Conservation (phyloP, 2,329 filamentous ascomycete species). For the Shiraia sp. region DNA sequence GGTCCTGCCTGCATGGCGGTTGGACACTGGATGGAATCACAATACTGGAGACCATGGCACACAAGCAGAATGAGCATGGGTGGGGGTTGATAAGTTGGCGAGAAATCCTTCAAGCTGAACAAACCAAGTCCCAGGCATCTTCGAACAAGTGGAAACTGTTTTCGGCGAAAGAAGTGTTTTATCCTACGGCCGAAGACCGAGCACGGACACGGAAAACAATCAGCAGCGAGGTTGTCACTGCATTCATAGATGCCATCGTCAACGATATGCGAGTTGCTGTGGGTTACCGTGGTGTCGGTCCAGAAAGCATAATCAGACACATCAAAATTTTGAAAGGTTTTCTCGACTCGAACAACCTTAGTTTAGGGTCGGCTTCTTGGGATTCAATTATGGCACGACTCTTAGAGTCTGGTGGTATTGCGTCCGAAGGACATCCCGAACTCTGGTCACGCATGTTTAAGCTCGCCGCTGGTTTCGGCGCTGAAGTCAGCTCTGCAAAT, state of each 20-base stretch:
- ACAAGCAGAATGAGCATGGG: constrained; percentile 18
- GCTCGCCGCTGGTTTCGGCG: constrained; percentile 47
- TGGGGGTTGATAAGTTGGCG: constrained; percentile 49
- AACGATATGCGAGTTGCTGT: constrained; percentile 51
- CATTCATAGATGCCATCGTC: constrained; percentile 58
- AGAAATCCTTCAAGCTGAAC: constrained; percentile 42
- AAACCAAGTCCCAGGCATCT: constrained; percentile 18
- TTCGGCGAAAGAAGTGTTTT: constrained; percentile 16
- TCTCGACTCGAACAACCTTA: constrained; percentile 42
- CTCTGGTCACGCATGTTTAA: constrained; percentile 46
- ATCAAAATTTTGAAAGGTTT: constrained; percentile 45
- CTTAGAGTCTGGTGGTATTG: constrained; percentile 52
- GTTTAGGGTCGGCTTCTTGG: constrained; percentile 49
- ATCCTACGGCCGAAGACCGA: constrained; percentile 27
- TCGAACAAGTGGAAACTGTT: constrained; percentile 31
- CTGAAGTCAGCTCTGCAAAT: constrained; percentile 45
- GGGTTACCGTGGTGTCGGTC: constrained; percentile 44
- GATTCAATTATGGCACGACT: constrained; percentile 55
- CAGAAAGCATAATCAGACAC: constrained; percentile 37
- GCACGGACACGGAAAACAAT: constrained; percentile 52
- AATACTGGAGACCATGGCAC: constrained; percentile 41
- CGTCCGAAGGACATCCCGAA: constrained; percentile 50
- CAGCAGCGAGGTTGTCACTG: constrained; percentile 61
- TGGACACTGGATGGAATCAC: constrained; percentile 50
- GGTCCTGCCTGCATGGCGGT: constrained; percentile 55